Conservation (phyloP, 768 basidiomycete genomes). For the Rhodotorula toruloides region DNA sequence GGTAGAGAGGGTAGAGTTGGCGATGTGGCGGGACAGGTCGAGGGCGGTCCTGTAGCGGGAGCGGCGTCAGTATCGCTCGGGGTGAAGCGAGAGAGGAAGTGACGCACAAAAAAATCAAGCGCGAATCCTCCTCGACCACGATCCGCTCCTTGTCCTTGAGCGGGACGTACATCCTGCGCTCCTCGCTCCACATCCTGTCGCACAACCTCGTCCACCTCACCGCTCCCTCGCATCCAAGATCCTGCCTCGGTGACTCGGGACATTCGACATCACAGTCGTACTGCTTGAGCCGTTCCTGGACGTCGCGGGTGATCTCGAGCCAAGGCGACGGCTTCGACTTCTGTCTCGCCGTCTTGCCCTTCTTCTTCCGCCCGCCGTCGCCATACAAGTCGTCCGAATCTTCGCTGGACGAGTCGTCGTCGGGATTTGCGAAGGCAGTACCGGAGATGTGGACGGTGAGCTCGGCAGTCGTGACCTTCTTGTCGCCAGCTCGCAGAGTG, state of each 20-base stretch:
- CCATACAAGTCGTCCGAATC: background rate
- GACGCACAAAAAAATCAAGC: constrained; percentile 32
- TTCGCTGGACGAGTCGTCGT: background rate
- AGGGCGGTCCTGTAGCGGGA: constrained; percentile 15
- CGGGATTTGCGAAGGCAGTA: constrained; percentile 4
- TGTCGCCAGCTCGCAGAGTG: constrained; percentile 24
- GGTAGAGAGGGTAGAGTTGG: background rate
- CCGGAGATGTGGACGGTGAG: constrained; percentile 32
- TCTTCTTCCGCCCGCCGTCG: background rate
- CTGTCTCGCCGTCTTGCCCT: constrained; percentile 4
- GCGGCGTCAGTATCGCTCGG: background rate
- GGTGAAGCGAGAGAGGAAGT: background rate
- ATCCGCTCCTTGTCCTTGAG: constrained; percentile 6
- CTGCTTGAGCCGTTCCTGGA: background rate
- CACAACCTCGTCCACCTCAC: constrained; percentile 33
- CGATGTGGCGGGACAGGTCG: constrained; percentile 24
- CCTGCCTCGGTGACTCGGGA: background rate
- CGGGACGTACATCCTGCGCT: constrained; percentile 7
- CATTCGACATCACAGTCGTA: constrained; percentile 16
- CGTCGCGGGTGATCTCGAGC: constrained; percentile 10
- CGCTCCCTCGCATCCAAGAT: constrained; percentile 11
- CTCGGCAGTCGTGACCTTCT: constrained; percentile 22
- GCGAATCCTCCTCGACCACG: constrained; percentile 31
- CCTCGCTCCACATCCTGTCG: constrained; percentile 23
- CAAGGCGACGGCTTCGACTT: constrained; percentile 15